Base-by-base conservation (phyloP, 2,329 filamentous ascomycete species). In the Pezicula carpinea region DNA sequence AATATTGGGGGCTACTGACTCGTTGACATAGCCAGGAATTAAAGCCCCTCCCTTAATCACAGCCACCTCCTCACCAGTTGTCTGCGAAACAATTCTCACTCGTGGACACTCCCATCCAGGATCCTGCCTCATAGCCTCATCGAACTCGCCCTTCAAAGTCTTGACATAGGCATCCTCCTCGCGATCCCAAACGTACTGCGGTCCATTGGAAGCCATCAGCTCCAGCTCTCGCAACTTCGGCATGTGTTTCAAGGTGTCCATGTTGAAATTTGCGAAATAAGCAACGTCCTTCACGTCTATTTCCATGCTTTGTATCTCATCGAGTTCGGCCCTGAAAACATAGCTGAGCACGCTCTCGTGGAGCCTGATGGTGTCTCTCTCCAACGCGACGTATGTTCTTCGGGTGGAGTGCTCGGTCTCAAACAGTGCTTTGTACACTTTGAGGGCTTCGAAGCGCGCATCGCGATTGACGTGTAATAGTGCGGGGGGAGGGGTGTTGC, bases 401-500 rank as follows among this genome's bases (percentile, higher is more conserved):
- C 35, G 47, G 4, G 47, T 33, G 8, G 51, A 50, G 10, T 33
- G 8, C 3, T 32, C 21, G 6, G 54, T 56, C n/a, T n/a, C n/a
- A 43, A 58, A 55, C 33, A 4, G 38, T 21, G 43, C 43, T 19
- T n/a, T 40, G 40, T 60, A 62, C 43, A 47, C 23, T 2, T 42
- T 35, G 33, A 43, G 41, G 21, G 35, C 43, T 29, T 45, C 43
- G 43, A 18, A 45, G 2, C 65, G 60, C 5, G 64, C 59, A 52
- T 66, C 64, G 2, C 39, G 54, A 38, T 49, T 59, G n/a, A 56
- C 50, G 45, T 62, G 57, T 5, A 67, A 50, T 15, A 60, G 49
- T 1, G 51, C 6, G 5, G 60, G 62, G 18, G 58, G 55, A 1
- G 60, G 58, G 0, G 50, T 53, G 2, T 44, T 10, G 10, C 58